Percentiles rank a stretch among this genome's conserved stretches.
phyloP scores from a whole-genome alignment of 148 eudicot genomes.

The Persicaria tinctoria region DNA sequence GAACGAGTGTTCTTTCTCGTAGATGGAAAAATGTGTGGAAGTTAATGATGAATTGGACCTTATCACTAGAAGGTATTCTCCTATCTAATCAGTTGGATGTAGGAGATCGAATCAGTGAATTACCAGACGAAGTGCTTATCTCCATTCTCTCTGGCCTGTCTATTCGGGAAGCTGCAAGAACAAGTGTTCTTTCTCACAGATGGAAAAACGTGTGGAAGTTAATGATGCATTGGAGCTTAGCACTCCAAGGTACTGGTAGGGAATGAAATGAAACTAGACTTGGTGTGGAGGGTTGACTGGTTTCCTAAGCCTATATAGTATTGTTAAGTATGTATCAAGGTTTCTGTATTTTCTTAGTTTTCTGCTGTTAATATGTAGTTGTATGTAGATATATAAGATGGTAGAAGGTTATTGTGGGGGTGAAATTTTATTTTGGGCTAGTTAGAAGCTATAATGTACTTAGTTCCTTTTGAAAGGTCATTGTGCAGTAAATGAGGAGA shows the following conservation, averaged over 20 bases:
- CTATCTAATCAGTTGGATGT: background rate
- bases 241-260: slow-evolving; percentile 11
- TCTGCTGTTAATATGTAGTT: slow-evolving; percentile 3
- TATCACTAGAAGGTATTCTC: slow-evolving; percentile 7
- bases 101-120: slow-evolving; percentile 17
- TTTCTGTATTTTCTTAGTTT: slow-evolving; percentile 5
- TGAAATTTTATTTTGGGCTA: background rate
- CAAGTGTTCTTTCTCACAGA: slow-evolving; percentile 14
- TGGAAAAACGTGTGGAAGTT: slow-evolving; percentile 17
- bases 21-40: slow-evolving; percentile 15
- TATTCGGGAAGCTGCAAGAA: slow-evolving; percentile 15
- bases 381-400: background rate
- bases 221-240: slow-evolving; percentile 16
- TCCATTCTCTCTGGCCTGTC: slow-evolving; percentile 14
- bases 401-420: slow-evolving; percentile 1
- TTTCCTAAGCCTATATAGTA: background rate
- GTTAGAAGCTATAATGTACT: background rate
- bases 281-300: background rate
- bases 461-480: background rate
- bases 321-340: background rate
- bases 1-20: slow-evolving; percentile 14
- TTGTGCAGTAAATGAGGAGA: no score
- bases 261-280: slow-evolving; percentile 7
- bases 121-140: slow-evolving; percentile 16
- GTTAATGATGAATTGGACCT: slow-evolving; percentile 6